Conservation (phyloP, 164 flowering plant species). For the Aristolochia fimbriata region DNA sequence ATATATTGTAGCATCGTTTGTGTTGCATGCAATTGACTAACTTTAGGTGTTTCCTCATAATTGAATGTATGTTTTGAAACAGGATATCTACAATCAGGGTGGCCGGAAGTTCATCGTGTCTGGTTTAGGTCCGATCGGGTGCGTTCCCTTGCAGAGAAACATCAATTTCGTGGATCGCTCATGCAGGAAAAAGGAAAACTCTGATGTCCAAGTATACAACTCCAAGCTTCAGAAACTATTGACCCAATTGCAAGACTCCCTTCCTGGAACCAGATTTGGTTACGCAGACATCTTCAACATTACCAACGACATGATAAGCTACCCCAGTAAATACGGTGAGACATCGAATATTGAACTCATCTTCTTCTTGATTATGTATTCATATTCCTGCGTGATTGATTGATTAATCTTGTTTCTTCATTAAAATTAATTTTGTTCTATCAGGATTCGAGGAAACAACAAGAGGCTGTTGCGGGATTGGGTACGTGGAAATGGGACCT, state of each 20-base stretch:
- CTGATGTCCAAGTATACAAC: constrained; percentile 1
- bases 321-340: constrained; percentile 24
- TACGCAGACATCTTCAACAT: constrained; percentile 19
- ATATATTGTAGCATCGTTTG: too few relatives aligned
- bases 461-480: constrained; percentile 63
- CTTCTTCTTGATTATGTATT: too few relatives aligned
- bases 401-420: not conserved
- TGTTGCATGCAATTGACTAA: too few relatives aligned
- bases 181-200: constrained; percentile 4
- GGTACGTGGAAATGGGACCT: constrained; percentile 28
- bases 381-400: too few relatives aligned
- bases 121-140: constrained; percentile 6
- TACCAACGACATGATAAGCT: constrained; percentile 23
- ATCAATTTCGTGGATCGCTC: not conserved
- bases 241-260: not conserved
- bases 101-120: constrained; percentile 1
- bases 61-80: not conserved
- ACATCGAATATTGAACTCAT: not conserved
- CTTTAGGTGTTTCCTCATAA: too few relatives aligned
- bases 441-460: constrained; percentile 40
- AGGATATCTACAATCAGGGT: constrained; percentile 1
- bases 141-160: constrained; percentile 2
- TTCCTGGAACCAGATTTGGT: constrained; percentile 15
- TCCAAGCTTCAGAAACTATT: constrained; percentile 4
- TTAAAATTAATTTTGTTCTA: not conserved